phyloP scores from a whole-genome alignment of 108 stramenopile genomes.

The Chaetoceros tenuissimus region DNA sequence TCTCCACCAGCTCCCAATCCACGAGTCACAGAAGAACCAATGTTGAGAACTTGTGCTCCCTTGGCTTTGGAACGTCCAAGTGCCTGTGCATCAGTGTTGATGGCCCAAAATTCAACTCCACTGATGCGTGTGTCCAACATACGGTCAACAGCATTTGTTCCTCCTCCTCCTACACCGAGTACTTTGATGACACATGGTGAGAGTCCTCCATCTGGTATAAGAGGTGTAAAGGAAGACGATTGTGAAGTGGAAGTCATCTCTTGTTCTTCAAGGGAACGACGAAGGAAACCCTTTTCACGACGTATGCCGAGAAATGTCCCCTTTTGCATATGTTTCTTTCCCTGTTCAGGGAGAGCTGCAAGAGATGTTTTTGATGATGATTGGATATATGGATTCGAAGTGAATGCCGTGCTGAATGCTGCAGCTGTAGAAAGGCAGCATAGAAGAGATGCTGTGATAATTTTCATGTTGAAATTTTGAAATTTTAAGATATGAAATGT shows the following conservation, averaged over 20 bases:
- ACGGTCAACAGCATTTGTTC: constrained; percentile 46
- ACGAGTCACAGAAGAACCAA: constrained; percentile 48
- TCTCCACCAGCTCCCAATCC: constrained; percentile 69
- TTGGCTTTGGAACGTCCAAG: constrained; percentile 19
- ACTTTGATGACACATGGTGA: constrained; percentile 45
- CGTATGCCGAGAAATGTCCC: constrained; percentile 26
- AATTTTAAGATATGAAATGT: too few relatives aligned
- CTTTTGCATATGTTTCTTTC: constrained; percentile 6
- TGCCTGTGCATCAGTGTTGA: constrained; percentile 75
- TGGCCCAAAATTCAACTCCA: constrained; percentile 63
- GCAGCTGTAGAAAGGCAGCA: neutral
- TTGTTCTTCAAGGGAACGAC: neutral
- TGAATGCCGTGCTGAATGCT: neutral
- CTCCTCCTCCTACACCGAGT: constrained; percentile 66
- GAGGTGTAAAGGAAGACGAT: neutral
- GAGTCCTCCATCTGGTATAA: constrained; percentile 39
- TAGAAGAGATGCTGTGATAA: neutral
- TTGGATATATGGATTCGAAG: too few relatives aligned
- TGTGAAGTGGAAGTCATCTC: neutral
- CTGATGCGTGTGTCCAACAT: constrained; percentile 52
- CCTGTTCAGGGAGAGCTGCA: constrained; percentile 1
- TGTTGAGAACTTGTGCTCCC: constrained; percentile 29
- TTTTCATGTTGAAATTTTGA: neutral
- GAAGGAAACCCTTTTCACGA: neutral
- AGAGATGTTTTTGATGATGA: neutral